Conservation (phyloP, 345 rosid species). For the Odontarrhena argentea region DNA sequence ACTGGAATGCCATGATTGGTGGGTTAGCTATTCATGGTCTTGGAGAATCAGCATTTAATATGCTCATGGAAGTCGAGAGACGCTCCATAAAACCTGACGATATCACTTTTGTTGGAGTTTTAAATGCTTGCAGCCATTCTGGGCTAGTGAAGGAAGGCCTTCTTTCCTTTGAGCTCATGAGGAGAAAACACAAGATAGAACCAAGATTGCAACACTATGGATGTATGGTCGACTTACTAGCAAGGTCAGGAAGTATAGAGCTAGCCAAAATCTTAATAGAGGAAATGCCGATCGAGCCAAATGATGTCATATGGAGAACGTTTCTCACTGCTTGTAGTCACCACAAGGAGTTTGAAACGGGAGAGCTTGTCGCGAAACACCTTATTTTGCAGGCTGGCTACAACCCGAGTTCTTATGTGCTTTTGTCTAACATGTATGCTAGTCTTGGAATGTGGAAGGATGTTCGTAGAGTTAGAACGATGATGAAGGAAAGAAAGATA, state of each 20-base stretch:
- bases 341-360: conserved; percentile 51
- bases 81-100: conserved; percentile 48
- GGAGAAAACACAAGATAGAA: conserved; percentile 45
- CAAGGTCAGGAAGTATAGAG: conserved; percentile 53
- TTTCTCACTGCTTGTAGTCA: conserved; percentile 56
- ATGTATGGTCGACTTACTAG: conserved; percentile 56
- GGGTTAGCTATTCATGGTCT: conserved; percentile 62
- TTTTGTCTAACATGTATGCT: conserved; percentile 61
- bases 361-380: conserved; percentile 49
- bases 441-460: conserved; percentile 56
- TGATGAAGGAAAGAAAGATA: conserved; percentile 56
- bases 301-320: conserved; percentile 56
- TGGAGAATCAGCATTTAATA: conserved; percentile 50
- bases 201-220: conserved; percentile 67
- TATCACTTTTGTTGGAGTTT: conserved; percentile 55
- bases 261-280: conserved; percentile 52
- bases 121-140: conserved; percentile 68
- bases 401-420: conserved; percentile 51
- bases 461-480: conserved; percentile 48
- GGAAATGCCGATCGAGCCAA: conserved; percentile 48
- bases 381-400: conserved; percentile 44
- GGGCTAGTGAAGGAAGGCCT: conserved; percentile 62
- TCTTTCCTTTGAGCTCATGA: conserved; percentile 58
- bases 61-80: conserved; percentile 48
- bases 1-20: conserved; percentile 67